Conservation (phyloP, 768 basidiomycete genomes). For the Pleurotus giganteus region DNA sequence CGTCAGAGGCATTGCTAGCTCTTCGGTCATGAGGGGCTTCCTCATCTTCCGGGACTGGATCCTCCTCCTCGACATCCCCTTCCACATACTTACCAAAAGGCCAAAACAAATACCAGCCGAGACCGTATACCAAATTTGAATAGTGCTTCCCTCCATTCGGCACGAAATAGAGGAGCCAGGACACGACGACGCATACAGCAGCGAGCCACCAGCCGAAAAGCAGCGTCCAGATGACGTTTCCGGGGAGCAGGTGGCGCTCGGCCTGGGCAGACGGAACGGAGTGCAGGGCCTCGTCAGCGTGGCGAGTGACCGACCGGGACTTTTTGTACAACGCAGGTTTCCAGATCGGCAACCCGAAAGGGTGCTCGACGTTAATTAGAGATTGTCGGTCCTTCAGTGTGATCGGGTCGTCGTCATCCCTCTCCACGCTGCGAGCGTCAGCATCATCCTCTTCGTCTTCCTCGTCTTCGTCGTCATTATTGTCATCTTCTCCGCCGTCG, state of each 20-base stretch:
- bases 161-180: slow-evolving; percentile 65
- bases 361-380: slow-evolving; percentile 98
- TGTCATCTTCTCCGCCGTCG: slow-evolving; percentile 46
- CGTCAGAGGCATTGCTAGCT: slow-evolving; percentile 29
- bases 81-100: slow-evolving; percentile 99
- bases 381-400: slow-evolving; percentile 96
- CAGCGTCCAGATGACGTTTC: slow-evolving; percentile 90
- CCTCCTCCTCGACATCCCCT: slow-evolving; percentile 56
- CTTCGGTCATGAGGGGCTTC: slow-evolving; percentile 27
- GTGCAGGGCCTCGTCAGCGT: slow-evolving; percentile 94
- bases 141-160: slow-evolving; percentile 85
- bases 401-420: slow-evolving; percentile 75
- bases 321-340: slow-evolving; percentile 99
- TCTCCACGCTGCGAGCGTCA: slow-evolving; percentile 32
- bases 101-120: slow-evolving; percentile 97
- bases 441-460: slow-evolving; percentile 40
- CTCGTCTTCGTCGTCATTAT: slow-evolving; percentile 29
- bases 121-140: slow-evolving; percentile 80
- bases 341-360: slow-evolving; percentile 99
- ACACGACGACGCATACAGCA: slow-evolving; percentile 62
- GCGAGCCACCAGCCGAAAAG: slow-evolving; percentile 95
- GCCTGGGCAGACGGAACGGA: slow-evolving; percentile 89
- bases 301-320: slow-evolving; percentile 90
- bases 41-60: slow-evolving; percentile 35
- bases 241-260: slow-evolving; percentile 88